Percentiles rank a stretch among this genome's conserved stretches.
Conservation (phyloP, 2,329 filamentous ascomycete species). For the Mycosphaerella sp. region DNA sequence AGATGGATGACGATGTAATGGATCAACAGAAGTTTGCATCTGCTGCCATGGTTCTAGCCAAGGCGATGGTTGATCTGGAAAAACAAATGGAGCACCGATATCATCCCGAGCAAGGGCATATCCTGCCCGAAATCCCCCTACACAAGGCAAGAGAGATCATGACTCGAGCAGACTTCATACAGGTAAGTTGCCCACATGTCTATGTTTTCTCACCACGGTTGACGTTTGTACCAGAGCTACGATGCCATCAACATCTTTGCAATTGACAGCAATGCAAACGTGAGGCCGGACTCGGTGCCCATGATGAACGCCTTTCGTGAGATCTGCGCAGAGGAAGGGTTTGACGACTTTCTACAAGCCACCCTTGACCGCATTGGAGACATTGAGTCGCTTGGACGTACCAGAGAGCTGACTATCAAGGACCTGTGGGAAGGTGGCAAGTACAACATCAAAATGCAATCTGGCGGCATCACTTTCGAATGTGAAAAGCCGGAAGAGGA, state of each 20-base stretch:
- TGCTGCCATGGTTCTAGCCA: conserved; percentile 87
- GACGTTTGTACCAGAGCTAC: conserved; percentile 53
- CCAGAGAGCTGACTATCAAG: conserved; percentile 92
- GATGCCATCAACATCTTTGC: conserved; percentile 94
- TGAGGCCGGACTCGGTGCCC: conserved; percentile 87
- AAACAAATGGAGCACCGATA: conserved; percentile 57
- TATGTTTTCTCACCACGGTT: background rate
- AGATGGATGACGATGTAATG: conserved; percentile 96
- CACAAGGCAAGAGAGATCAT: conserved; percentile 85
- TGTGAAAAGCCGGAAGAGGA: conserved; percentile 33
- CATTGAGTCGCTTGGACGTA: conserved; percentile 88
- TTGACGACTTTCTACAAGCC: conserved; percentile 72
- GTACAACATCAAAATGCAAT: conserved; percentile 58
- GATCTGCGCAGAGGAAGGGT: conserved; percentile 70
- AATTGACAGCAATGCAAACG: conserved; percentile 78
- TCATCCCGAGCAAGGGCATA: conserved; percentile 60
- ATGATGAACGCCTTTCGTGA: conserved; percentile 91
- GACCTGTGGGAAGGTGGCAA: conserved; percentile 80
- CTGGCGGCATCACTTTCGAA: conserved; percentile 44
- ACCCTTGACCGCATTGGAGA: conserved; percentile 81
- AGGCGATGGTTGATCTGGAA: conserved; percentile 80
- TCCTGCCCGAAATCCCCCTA: conserved; percentile 72
- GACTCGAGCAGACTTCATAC: conserved; percentile 90
- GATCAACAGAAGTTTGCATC: conserved; percentile 95
- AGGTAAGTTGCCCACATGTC: conserved; percentile 5